phyloP scores from a whole-genome alignment of 2,329 filamentous ascomycete species.

The Fusarium paranaense region DNA sequence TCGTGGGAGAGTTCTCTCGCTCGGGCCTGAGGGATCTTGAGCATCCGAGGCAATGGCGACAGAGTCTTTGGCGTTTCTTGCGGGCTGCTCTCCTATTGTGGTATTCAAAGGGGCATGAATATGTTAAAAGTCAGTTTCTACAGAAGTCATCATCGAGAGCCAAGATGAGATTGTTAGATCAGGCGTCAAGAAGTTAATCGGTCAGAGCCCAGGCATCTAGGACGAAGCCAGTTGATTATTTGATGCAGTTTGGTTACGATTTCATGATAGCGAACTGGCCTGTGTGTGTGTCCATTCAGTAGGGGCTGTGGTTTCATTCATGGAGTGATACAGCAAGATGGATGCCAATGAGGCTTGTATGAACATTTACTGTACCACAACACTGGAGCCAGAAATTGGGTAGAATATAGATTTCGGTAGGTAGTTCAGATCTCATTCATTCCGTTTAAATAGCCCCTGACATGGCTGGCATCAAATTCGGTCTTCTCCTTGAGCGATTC shows the following conservation, averaged over 20 bases:
- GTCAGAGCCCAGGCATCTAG: no score
- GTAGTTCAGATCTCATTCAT: background rate
- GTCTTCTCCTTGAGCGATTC: background rate
- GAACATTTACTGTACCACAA: background rate
- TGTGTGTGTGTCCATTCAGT: no score
- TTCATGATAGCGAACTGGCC: background rate
- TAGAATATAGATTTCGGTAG: background rate
- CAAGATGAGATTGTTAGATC: background rate
- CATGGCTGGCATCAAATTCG: background rate
- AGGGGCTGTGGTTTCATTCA: background rate
- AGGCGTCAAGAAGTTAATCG: background rate
- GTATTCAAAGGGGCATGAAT: background rate
- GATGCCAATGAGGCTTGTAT: background rate
- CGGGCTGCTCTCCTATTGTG: background rate
- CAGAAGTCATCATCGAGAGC: background rate
- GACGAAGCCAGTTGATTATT: background rate
- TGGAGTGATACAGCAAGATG: background rate
- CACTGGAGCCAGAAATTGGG: background rate
- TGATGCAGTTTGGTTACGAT: background rate
- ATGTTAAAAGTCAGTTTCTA: background rate
- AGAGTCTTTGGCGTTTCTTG: background rate
- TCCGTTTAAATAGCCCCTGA: background rate
- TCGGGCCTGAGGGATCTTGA: constrained; percentile 1
- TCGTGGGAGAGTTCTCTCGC: background rate
- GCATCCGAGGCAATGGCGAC: background rate